Percentiles rank a stretch among this genome's conserved stretches.
These are phyloP conservation scores for Penicillium lagena DNA, from an alignment of 495 filamentous ascomycete genomes.

Conservation along the genomic window DNA sequence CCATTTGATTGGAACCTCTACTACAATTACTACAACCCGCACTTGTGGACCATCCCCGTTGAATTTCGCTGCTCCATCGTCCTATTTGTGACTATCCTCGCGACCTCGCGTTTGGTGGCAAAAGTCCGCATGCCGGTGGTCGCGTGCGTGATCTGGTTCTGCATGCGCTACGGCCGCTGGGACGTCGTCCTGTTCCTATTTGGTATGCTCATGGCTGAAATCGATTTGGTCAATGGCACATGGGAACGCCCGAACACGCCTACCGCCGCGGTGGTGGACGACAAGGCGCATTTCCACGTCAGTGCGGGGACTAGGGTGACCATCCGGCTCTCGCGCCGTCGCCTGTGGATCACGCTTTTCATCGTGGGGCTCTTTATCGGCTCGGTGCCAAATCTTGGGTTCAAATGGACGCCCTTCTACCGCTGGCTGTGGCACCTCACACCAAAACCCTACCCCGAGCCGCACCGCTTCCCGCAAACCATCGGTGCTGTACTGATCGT, in stretches of 20 bases:
- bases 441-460: constrained; percentile 35
- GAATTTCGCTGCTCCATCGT: constrained; percentile 62
- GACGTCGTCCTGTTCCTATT: constrained; percentile 53
- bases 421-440: constrained; percentile 35
- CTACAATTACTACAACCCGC: constrained; percentile 56
- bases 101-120: constrained; percentile 43
- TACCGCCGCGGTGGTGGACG: not conserved
- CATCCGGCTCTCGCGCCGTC: constrained; percentile 35
- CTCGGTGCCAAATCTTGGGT: constrained; percentile 36
- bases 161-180: constrained; percentile 52
- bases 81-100: constrained; percentile 55
- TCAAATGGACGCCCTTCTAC: constrained; percentile 40
- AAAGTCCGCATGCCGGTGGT: constrained; percentile 40
- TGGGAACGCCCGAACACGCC: constrained; percentile 23
- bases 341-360: constrained; percentile 49
- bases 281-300: constrained; percentile 17
- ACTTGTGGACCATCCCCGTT: constrained; percentile 69
- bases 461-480: constrained; percentile 39
- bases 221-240: constrained; percentile 43
- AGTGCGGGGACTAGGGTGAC: constrained; percentile 20
- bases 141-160: constrained; percentile 43
- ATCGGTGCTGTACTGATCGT: constrained; percentile 51
- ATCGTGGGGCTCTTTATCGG: constrained; percentile 37
- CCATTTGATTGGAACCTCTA: constrained; percentile 49
- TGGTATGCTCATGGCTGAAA: constrained; percentile 55